Conservation (phyloP, 176 grass and related monocot genomes). For the Tillandsia fasciculata region DNA sequence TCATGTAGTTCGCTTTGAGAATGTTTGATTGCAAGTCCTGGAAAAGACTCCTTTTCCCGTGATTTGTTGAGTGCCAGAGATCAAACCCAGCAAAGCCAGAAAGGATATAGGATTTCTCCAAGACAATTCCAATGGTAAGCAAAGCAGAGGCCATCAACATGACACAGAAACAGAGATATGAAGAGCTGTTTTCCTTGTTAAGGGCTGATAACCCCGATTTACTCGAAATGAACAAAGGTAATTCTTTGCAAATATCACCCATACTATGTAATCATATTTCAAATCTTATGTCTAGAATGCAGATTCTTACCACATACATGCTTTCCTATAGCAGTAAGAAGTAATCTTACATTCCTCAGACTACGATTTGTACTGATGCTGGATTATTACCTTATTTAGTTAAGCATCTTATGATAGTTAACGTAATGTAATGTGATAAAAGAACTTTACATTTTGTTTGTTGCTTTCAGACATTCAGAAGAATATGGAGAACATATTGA, state of each 20-base stretch:
- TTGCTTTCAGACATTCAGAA: slow-evolving; percentile 61
- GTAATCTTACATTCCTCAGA: no score
- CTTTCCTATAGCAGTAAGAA: background rate
- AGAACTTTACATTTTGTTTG: slow-evolving; percentile 5
- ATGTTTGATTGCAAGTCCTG: background rate
- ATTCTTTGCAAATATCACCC: slow-evolving; percentile 10
- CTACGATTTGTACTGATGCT: background rate
- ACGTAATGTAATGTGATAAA: background rate
- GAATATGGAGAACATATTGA: slow-evolving; percentile 61
- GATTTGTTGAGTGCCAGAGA: background rate
- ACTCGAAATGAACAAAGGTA: slow-evolving; percentile 66
- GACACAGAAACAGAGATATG: slow-evolving; percentile 53
- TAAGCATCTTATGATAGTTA: no score
- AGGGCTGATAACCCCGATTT: slow-evolving; percentile 30
- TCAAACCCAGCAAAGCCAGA: slow-evolving; percentile 13
- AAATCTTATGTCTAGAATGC: slow-evolving; percentile 1
- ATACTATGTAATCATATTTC: no score
- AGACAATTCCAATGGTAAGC: slow-evolving; percentile 1
- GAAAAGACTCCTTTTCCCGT: background rate
- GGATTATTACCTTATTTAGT: background rate
- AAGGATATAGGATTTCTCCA: slow-evolving; percentile 8
- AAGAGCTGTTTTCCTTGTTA: slow-evolving; percentile 38
- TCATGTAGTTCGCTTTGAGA: background rate
- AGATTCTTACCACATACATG: background rate
- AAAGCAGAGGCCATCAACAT: slow-evolving; percentile 24